A percentile compares a stretch with the other conserved stretches of the same genome.
phyloP scores from a whole-genome alignment of 345 rosid genomes.

The Euclidium syriacum region DNA sequence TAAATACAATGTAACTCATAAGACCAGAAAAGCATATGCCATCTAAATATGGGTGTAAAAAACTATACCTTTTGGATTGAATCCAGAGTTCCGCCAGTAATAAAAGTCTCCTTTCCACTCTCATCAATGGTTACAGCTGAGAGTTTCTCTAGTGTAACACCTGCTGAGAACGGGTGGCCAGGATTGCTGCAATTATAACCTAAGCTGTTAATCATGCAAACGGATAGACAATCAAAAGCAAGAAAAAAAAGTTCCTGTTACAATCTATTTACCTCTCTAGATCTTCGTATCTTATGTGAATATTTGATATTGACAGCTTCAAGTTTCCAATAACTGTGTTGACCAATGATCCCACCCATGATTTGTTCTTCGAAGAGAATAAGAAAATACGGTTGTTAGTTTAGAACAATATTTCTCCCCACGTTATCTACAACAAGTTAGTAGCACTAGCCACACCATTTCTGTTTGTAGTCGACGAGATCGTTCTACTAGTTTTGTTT shows the following conservation, averaged over 20 bases:
- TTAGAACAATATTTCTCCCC: constrained; percentile 10
- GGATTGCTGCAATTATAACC: constrained; percentile 59
- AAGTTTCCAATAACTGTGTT: constrained; percentile 91
- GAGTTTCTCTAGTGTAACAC: constrained; percentile 84
- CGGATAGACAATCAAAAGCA: constrained; percentile 9
- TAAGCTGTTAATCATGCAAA: constrained; percentile 6
- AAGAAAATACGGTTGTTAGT: constrained; percentile 23
- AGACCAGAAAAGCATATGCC: constrained; percentile 6
- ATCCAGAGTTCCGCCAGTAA: constrained; percentile 73
- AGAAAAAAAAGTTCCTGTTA: neutral
- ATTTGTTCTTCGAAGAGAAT: constrained; percentile 64
- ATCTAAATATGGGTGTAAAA: neutral
- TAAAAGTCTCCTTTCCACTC: constrained; percentile 83
- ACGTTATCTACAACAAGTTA: constrained; percentile 2
- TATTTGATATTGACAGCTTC: constrained; percentile 94
- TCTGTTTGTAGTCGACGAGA: constrained; percentile 57
- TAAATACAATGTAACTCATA: neutral
- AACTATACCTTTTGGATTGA: constrained; percentile 69
- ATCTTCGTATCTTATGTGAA: constrained; percentile 97
- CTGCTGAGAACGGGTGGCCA: constrained; percentile 86
- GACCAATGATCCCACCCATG: constrained; percentile 95
- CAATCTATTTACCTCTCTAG: constrained; percentile 63
- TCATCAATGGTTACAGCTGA: constrained; percentile 91
- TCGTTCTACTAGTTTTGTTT: constrained; percentile 70
- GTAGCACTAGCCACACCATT: constrained; percentile 55